Evolutionary conservation across 148 eudicot species (phyloP).

Genomic region (Dysphania ambrosioides): DNA sequence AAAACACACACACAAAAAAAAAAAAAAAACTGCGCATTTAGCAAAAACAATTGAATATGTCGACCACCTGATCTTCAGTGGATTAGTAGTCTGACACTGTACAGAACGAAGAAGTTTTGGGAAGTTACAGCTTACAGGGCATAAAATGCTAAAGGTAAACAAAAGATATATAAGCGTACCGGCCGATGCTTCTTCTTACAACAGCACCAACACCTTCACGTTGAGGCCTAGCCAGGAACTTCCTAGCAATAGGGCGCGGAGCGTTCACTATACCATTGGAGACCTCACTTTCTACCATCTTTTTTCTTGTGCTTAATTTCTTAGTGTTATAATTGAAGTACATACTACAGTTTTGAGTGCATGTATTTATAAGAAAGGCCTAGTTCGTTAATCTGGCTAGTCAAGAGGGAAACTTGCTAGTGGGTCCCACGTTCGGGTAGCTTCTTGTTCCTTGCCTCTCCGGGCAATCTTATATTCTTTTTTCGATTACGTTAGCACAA

Average conservation of each 20-base stretch:
- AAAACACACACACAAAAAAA: neutral
- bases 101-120: no score
- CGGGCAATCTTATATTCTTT: neutral
- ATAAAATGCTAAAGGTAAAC: no score
- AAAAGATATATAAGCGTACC: conserved; percentile 29
- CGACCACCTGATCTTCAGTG: no score
- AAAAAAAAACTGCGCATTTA: no score
- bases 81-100: no score
- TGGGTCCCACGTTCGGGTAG: conserved; percentile 6
- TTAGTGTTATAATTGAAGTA: neutral
- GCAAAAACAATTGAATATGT: neutral
- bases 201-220: conserved; percentile 80
- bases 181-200: conserved; percentile 84
- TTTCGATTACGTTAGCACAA: neutral
- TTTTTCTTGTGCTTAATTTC: neutral
- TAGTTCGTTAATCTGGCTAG: conserved; percentile 14
- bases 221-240: conserved; percentile 72
- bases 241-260: conserved; percentile 53
- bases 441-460: conserved; percentile 3
- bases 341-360: neutral
- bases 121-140: no score
- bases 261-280: conserved; percentile 2
- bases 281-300: conserved; percentile 18
- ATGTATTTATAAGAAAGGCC: conserved; percentile 6
- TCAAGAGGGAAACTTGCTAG: conserved; percentile 17